Base-by-base conservation (phyloP, 2,329 filamentous ascomycete genomes). In the Aspergillus sp. region DNA sequence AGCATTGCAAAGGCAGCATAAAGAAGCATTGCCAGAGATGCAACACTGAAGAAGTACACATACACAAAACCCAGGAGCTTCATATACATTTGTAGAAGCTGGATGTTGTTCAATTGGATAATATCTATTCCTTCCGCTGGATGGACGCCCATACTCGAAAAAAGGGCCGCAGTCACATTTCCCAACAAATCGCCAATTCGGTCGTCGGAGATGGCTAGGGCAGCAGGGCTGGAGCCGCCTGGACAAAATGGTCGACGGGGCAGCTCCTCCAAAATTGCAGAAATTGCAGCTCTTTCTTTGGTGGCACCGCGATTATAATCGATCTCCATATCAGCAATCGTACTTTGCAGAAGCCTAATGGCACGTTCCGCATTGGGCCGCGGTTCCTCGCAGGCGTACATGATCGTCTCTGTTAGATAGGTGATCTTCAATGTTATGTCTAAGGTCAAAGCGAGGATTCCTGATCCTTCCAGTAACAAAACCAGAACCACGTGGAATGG, bases 401-500 rank as follows among this genome's bases (percentile, higher is more conserved):
- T 48, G 28, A 73, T 61, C 7, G 64, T 67, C 26, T 68, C 55
- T 7, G 61, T 57, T 39, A 72, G 58, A 47, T 73, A 70, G 26
- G 55, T 56, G 43, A 68, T 59, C 47, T 71, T 74, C 41, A 70
- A 49, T 0, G 64, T 62, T 19, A 69, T 62, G 47, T 73, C 72
- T 26, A 73, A 59, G 5, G 73, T 71, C 34, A 75, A 63, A 2
- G 74, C 66, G 8, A 75, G 64, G 42, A 83, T 75, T 52, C 83
- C 79, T 5, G 79, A 79, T 35, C 79, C 81, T 56, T 83, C 80
- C 40, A 82, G 75, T n/a, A 83, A 74, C 5, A 85, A 73, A 9
- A 82, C 75, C 30, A 85, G 73, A 4, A 77, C 68, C 2, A 83
- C 71, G 52, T 85, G 80, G 54, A 84, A 79, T 0, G 81, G 81